These are phyloP conservation scores for Huntiella moniliformis DNA, from an alignment of 2,329 filamentous ascomycete genomes.

Conservation along the genomic window DNA sequence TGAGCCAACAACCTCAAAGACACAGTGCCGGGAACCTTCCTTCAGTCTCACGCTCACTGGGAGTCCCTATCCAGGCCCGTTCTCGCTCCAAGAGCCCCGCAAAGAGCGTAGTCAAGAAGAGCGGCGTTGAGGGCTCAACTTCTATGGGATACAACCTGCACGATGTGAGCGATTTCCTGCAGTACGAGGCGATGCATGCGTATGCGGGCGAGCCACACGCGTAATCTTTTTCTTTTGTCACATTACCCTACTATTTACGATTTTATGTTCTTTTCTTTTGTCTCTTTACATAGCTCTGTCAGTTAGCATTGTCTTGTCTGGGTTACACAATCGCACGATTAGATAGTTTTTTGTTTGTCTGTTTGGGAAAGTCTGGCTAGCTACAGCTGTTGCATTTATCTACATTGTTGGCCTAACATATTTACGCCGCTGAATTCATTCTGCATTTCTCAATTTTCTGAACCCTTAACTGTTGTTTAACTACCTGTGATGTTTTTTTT, in stretches of 20 bases:
- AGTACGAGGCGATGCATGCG: slow-evolving; percentile 36
- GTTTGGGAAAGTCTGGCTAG: too few relatives aligned
- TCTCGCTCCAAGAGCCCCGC: background rate
- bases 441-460: too few relatives aligned
- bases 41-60: background rate
- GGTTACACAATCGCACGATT: too few relatives aligned
- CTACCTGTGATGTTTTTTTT: too few relatives aligned
- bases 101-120: background rate
- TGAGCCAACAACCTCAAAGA: background rate
- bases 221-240: slow-evolving; percentile 9
- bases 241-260: background rate
- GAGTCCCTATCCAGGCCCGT: background rate
- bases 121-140: slow-evolving; percentile 17
- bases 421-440: too few relatives aligned
- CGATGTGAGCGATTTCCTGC: slow-evolving; percentile 38
- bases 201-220: slow-evolving; percentile 16
- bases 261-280: background rate
- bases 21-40: background rate
- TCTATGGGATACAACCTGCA: slow-evolving; percentile 45
- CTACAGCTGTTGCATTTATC: too few relatives aligned
- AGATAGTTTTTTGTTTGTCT: too few relatives aligned
- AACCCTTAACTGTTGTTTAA: too few relatives aligned
- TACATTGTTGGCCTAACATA: too few relatives aligned
- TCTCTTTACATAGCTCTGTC: slow-evolving; percentile 4
- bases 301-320: slow-evolving; percentile 1